Base-by-base conservation (phyloP, 2,329 filamentous ascomycete species). In the Albophoma yamanashiensis region DNA sequence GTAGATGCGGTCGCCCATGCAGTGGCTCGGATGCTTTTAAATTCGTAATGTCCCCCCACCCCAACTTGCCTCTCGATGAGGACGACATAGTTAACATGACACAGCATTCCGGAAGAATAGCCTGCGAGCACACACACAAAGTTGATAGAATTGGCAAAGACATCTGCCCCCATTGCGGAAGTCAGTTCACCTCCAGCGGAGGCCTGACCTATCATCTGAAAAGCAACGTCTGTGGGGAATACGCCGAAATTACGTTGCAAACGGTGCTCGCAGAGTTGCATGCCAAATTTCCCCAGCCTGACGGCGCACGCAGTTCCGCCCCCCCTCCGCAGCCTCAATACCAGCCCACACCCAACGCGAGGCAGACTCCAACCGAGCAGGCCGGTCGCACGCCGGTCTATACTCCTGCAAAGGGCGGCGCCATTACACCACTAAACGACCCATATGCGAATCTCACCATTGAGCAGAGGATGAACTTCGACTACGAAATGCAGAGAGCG, bases 171-270 rank as follows among this genome's bases (percentile, higher is more conserved):
- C 70, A 75, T 56, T 84, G 81, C 55, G 78, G 78, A 34, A 71
- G 75, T 50, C 59, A 57, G 4, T 82, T 84, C 53, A 69, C 68
- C 2, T 77, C 75, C 14, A 63, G 66, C 5, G 71, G 71, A 27
- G 79, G 77, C 1, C 64, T 79, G 2, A 62, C 71, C 57, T 81
- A 81, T 68, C 82, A 84, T 62, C 61, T 67, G 0, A 69, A 72
- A 43, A 76, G 75, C 58, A 67, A 70, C 3, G 76, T 81, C 3
- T 84, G 82, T 63, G 79, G 80, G n/a, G 64, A 69, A 4, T 76
- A 77, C 60, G 63, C 64, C 27, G 56, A 63, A 3, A 62, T 63
- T 11, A 62, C 60, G 50, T 17, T 40, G n/a, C 38, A 61, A 8
- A 34, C 38, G n/a, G 57, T 61, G 2, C 11, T 53, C 22, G 22